phyloP scores from a whole-genome alignment of 2,329 filamentous ascomycete species.

The Ilyonectria sp. region DNA sequence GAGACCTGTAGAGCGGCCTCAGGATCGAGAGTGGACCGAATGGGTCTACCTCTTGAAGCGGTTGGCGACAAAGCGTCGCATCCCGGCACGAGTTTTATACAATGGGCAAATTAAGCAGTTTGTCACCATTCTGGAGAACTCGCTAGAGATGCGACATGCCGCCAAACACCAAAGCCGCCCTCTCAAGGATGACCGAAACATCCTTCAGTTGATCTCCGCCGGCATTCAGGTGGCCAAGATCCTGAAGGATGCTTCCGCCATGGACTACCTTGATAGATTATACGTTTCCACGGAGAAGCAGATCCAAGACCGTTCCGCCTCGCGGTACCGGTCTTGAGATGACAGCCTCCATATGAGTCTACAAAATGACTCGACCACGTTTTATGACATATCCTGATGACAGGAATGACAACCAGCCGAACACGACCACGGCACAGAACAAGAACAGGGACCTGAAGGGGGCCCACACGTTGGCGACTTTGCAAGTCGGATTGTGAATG shows the following conservation, averaged over 20 bases:
- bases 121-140: constrained; percentile 90
- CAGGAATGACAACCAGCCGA: constrained; percentile 45
- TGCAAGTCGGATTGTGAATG: constrained; percentile 47
- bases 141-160: constrained; percentile 88
- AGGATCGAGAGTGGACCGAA: constrained; percentile 90
- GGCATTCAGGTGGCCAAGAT: constrained; percentile 92
- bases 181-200: constrained; percentile 90
- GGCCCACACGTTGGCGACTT: constrained; percentile 31
- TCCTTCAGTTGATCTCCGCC: constrained; percentile 88
- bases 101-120: constrained; percentile 94
- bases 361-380: constrained; percentile 46
- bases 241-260: constrained; percentile 85
- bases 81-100: constrained; percentile 87
- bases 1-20: constrained; percentile 80
- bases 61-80: constrained; percentile 87
- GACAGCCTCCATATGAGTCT: constrained; percentile 42
- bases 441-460: constrained; percentile 46
- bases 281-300: constrained; percentile 87
- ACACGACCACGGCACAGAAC: constrained; percentile 46
- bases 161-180: constrained; percentile 87
- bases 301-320: constrained; percentile 76
- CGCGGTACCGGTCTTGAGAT: constrained; percentile 52
- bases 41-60: constrained; percentile 92
- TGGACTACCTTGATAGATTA: constrained; percentile 85
- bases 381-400: constrained; percentile 44